Evolutionary conservation across 2,329 filamentous ascomycete genomes (phyloP), one percentile per base, ranked within the genome.

Genomic region (Verticillium zaregamsianum): DNA sequence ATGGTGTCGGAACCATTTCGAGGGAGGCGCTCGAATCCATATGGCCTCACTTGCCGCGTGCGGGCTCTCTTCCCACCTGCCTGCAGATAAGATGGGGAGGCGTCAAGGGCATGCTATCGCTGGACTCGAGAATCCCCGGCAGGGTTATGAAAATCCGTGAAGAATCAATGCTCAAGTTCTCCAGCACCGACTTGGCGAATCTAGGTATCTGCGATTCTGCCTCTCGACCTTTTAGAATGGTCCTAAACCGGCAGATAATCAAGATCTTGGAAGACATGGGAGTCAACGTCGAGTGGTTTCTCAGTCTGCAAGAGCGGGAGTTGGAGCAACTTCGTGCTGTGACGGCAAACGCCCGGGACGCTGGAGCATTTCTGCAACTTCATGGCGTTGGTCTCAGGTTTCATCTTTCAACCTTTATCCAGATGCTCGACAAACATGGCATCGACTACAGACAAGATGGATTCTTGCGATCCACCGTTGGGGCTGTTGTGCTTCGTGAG

Each of bases 221-320:
- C 0, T 86, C 85, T 40, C 86, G 82, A 58, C 88, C 90, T 0
- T 80, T 94, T 7, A 84, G 84, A 0, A 80, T 93, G 66, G 85
- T 87, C 20, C 81, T 96, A 1, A 96, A 96, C 68, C 86, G 90
- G 1, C 91, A 91, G 66, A 80, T 93, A 64, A 92, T 96, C 75
- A 96, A 96, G 71, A 92, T 96, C 5, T 73, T 96, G 1, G 92
- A 96, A 69, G 92, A 96, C 66, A 86, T 94, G 72, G 82, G 83
- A 0, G 86, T 90, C 0, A 70, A 79, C 0, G 69, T 76, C 1
- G 61, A 74, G 0, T 89, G 84, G 71, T 94, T 96, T 66, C 70
- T 89, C 12, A 68, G 79, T 0, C 74, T 91, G 1, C 92, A 95
- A 71, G 76, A 79, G 0, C 76, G 77, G n/a, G 88, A 88, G 32